Evolutionary conservation across 1,284 basidiomycete species (phyloP).

Genomic region (Stygiomarasmius scandens): DNA sequence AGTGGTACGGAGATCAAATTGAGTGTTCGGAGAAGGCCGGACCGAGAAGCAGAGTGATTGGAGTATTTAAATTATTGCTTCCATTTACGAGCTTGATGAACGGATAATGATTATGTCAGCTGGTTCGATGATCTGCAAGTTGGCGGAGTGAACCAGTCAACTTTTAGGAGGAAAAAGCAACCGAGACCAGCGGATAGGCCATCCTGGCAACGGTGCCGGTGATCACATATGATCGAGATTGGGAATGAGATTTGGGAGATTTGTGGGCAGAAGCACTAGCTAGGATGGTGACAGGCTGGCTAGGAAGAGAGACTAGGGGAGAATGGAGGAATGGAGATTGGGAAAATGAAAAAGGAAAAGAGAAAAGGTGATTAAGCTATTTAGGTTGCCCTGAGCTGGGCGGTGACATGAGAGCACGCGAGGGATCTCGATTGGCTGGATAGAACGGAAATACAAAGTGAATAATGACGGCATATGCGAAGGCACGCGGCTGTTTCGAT

Average conservation of each 20-base stretch:
- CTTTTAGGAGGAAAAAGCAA: background rate
- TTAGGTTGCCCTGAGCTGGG: background rate
- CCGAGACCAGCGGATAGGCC: background rate
- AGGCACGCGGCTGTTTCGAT: constrained; percentile 55
- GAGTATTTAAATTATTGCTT: background rate
- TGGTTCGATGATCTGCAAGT: background rate
- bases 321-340: background rate
- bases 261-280: background rate
- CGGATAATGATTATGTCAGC: background rate
- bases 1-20: background rate
- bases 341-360: background rate
- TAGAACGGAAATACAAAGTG: constrained; percentile 43
- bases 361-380: constrained; percentile 3
- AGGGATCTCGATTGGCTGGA: constrained; percentile 35
- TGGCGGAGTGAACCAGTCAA: background rate
- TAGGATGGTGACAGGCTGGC: background rate
- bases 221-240: background rate
- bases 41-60: background rate
- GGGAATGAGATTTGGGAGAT: background rate
- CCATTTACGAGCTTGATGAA: background rate
- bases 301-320: background rate
- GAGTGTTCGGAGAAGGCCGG: background rate
- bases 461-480: constrained; percentile 28
- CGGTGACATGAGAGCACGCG: constrained; percentile 21
- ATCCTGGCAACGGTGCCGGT: constrained; percentile 5